These are phyloP conservation scores for Scheffersomyces insectosa DNA, from an alignment of 1,139 yeast species.

Conservation along the genomic window DNA sequence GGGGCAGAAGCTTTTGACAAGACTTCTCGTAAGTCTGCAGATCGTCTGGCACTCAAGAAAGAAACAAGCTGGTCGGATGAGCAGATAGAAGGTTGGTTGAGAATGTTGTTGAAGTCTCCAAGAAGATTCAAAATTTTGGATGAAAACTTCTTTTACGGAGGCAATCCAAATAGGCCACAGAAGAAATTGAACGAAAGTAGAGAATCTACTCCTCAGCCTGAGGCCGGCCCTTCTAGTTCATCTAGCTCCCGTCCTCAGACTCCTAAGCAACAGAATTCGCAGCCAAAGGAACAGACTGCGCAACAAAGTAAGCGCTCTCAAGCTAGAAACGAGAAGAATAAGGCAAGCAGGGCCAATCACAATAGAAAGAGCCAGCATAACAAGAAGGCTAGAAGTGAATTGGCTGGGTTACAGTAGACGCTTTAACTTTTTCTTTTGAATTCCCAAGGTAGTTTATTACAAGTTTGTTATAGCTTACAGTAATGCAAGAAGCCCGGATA, in stretches of 20 bases:
- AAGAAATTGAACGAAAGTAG: conserved; percentile 4
- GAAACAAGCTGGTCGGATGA: conserved; percentile 78
- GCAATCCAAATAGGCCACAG: conserved; percentile 25
- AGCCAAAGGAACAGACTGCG: not conserved
- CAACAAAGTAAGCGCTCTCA: not conserved
- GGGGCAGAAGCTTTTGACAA: conserved; percentile 52
- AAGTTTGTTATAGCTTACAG: too few species aligned
- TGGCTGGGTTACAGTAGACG: conserved; percentile 19
- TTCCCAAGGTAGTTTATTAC: too few species aligned
- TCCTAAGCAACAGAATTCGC: conserved; percentile 1
- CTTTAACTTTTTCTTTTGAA: too few species aligned
- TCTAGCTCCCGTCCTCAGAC: not conserved
- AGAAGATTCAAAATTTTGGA: conserved; percentile 60
- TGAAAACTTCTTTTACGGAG: conserved; percentile 56
- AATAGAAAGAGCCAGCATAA: conserved; percentile 63
- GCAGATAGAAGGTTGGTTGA: conserved; percentile 91
- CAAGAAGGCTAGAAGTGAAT: conserved; percentile 38
- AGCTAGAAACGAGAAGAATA: conserved; percentile 54
- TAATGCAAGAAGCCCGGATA: too few species aligned
- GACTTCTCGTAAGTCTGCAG: conserved; percentile 49
- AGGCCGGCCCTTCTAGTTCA: not conserved
- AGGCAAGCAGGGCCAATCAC: conserved; percentile 61
- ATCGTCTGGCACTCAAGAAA: conserved; percentile 52
- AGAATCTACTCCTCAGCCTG: not conserved
- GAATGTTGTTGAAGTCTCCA: conserved; percentile 70